A percentile compares a stretch with the other conserved stretches of the same genome.
Evolutionary conservation across 2,329 filamentous ascomycete genomes (phyloP).

Genomic region (Coniochaeta prunicola): DNA sequence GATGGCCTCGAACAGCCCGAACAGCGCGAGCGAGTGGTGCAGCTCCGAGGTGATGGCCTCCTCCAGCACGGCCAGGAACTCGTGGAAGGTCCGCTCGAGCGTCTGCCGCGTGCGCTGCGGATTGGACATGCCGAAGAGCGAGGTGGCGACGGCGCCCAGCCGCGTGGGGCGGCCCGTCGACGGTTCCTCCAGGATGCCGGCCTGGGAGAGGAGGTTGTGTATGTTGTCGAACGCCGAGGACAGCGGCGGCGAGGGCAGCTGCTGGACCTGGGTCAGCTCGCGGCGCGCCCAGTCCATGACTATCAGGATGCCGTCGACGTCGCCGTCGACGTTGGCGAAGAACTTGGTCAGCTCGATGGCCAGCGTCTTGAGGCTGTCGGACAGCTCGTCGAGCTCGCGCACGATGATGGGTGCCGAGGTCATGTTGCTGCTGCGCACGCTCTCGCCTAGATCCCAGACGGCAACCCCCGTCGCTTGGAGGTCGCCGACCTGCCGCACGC

Average conservation of each 20-base stretch:
- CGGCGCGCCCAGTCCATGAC: slow-evolving; percentile 95
- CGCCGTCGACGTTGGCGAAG: slow-evolving; percentile 87
- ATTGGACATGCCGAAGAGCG: slow-evolving; percentile 71
- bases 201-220: slow-evolving; percentile 64
- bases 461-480: slow-evolving; percentile 87
- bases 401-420: slow-evolving; percentile 83
- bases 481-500: slow-evolving; percentile 76
- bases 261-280: slow-evolving; percentile 66
- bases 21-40: slow-evolving; percentile 70
- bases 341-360: slow-evolving; percentile 84
- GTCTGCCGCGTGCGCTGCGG: slow-evolving; percentile 75
- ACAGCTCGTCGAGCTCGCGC: slow-evolving; percentile 74
- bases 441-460: slow-evolving; percentile 92
- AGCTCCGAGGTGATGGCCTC: slow-evolving; percentile 83
- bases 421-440: slow-evolving; percentile 83
- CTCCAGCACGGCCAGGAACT: slow-evolving; percentile 81
- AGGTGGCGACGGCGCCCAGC: slow-evolving; percentile 61
- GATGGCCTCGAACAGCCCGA: slow-evolving; percentile 84
- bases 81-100: slow-evolving; percentile 79
- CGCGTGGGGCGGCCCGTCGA: slow-evolving; percentile 52
- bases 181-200: slow-evolving; percentile 51
- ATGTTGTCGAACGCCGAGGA: slow-evolving; percentile 75
- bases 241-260: slow-evolving; percentile 54
- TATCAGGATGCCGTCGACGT: slow-evolving; percentile 84
- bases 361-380: slow-evolving; percentile 76